These are phyloP conservation scores for Zymoseptoria brevis DNA, from an alignment of 2,329 filamentous ascomycete species.

Conservation along the genomic window DNA sequence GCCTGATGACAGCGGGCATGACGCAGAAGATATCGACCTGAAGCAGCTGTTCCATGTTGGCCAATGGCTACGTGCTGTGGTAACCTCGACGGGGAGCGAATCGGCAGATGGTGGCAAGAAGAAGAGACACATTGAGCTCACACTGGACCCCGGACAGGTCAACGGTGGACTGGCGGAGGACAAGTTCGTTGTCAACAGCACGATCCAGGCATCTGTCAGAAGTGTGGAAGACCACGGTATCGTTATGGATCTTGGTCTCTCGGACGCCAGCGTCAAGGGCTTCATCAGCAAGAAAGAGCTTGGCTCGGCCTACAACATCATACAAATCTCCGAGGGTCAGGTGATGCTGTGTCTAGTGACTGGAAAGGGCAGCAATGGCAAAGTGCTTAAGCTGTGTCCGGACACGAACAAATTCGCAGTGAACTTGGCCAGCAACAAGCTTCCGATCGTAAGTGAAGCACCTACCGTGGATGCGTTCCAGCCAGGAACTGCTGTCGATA, in stretches of 20 bases:
- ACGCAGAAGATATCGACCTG: conserved; percentile 58
- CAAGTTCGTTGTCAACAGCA: conserved; percentile 66
- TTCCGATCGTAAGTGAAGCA: conserved; percentile 54
- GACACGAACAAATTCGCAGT: conserved; percentile 44
- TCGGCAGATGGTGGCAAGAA: conserved; percentile 50
- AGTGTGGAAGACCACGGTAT: conserved; percentile 96
- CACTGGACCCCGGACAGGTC: conserved; percentile 67
- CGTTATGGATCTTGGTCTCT: conserved; percentile 82
- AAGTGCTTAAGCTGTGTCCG: conserved; percentile 78
- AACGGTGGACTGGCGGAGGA: conserved; percentile 68
- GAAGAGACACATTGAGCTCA: conserved; percentile 79
- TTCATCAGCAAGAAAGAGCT: conserved; percentile 84
- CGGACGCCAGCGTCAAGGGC: conserved; percentile 59
- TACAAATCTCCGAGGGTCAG: conserved; percentile 68
- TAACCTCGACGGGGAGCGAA: conserved; percentile 69
- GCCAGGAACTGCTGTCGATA: conserved; percentile 81
- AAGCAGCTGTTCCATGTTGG: conserved; percentile 69
- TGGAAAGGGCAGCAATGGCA: conserved; percentile 66
- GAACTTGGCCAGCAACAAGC: conserved; percentile 12
- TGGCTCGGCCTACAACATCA: conserved; percentile 55
- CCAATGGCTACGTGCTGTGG: conserved; percentile 79
- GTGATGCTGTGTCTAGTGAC: conserved; percentile 78
- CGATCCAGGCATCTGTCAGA: conserved; percentile 76
- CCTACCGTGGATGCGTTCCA: conserved; percentile 85
- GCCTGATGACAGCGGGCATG: conserved; percentile 46